Evolutionary conservation across 2,329 filamentous ascomycete species (phyloP).

Genomic region (Cordyceps fumosorosea): DNA sequence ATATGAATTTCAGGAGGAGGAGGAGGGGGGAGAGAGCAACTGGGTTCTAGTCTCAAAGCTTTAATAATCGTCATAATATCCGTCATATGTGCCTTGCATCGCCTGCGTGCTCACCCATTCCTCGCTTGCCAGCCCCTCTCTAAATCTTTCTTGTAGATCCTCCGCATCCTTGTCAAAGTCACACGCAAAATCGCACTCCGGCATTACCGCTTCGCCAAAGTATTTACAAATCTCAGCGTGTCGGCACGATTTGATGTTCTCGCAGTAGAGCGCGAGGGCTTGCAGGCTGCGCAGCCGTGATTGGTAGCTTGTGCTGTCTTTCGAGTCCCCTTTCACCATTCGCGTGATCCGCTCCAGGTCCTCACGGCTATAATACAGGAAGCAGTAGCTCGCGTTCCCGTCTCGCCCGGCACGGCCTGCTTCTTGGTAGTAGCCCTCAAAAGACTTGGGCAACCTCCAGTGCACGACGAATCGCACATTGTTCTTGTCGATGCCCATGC

Average conservation of each 20-base stretch:
- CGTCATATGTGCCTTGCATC: conserved; percentile 50
- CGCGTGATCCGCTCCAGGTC: conserved; percentile 69
- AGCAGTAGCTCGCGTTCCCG: conserved; percentile 77
- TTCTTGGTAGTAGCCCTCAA: conserved; percentile 96
- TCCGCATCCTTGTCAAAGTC: conserved; percentile 68
- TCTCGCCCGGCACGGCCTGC: conserved; percentile 87
- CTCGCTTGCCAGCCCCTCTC: conserved; percentile 49
- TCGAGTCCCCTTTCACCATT: conserved; percentile 42
- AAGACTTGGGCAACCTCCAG: conserved; percentile 89
- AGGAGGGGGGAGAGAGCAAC: neutral
- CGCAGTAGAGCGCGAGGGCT: conserved; percentile 73
- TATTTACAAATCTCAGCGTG: conserved; percentile 70
- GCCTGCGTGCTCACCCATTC: conserved; percentile 60
- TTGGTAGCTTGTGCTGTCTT: conserved; percentile 36
- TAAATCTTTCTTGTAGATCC: conserved; percentile 51
- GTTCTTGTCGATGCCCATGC: conserved; percentile 96
- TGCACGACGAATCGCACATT: conserved; percentile 92
- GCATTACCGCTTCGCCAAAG: conserved; percentile 59
- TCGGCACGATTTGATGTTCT: conserved; percentile 64
- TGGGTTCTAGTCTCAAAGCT: too few species aligned
- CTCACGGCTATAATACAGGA: conserved; percentile 85
- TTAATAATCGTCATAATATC: conserved; percentile 41
- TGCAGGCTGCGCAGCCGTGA: conserved; percentile 57
- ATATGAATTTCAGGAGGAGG: neutral
- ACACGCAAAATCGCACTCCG: conserved; percentile 66